Conservation (phyloP, 2,329 filamentous ascomycete species). For the Metarhizium album region DNA sequence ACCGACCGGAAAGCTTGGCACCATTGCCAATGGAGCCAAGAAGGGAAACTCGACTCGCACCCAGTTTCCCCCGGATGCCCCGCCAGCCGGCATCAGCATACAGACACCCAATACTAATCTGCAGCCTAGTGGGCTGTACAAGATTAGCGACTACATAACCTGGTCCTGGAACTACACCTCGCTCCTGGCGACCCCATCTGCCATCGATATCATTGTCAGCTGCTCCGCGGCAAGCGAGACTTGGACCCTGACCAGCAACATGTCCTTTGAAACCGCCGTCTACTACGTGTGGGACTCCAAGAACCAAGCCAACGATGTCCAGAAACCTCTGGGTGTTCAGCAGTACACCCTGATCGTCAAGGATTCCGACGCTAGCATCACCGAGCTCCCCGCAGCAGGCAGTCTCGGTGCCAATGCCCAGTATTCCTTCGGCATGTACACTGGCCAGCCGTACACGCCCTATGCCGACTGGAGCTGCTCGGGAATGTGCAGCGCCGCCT, state of each 20-base stretch:
- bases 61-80: constrained; percentile 33
- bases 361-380: constrained; percentile 43
- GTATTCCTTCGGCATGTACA: constrained; percentile 50
- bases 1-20: constrained; percentile 7
- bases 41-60: constrained; percentile 23
- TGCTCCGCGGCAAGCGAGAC: constrained; percentile 40
- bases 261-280: constrained; percentile 42
- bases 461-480: constrained; percentile 43
- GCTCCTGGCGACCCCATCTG: constrained; percentile 45
- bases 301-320: constrained; percentile 33
- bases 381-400: constrained; percentile 40
- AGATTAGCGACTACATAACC: constrained; percentile 48
- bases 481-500: constrained; percentile 45
- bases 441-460: constrained; percentile 37
- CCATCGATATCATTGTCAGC: constrained; percentile 48
- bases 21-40: constrained; percentile 11
- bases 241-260: constrained; percentile 54
- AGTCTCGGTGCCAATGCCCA: constrained; percentile 39
- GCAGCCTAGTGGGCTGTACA: constrained; percentile 41
- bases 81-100: constrained; percentile 42
- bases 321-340: constrained; percentile 34
- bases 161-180: constrained; percentile 58
- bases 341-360: constrained; percentile 53
- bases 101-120: constrained; percentile 36
- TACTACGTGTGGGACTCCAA: constrained; percentile 49